These are phyloP conservation scores for Taphrina deformans DNA, from an alignment of 1,139 yeast genomes.

Conservation along the genomic window DNA sequence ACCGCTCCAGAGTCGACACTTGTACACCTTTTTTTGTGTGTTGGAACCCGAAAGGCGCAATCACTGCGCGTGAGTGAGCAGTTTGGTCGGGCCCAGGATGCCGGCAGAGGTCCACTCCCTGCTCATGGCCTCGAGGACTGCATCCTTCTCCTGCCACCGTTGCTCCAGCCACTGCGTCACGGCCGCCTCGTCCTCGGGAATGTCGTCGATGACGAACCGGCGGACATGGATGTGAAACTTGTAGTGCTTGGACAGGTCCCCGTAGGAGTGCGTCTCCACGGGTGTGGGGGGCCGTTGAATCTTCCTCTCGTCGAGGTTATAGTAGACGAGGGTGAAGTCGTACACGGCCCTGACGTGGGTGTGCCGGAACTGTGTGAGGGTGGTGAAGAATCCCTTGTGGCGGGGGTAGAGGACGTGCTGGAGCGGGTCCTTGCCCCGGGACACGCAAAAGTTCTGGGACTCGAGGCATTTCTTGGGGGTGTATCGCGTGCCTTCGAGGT, in stretches of 20 bases:
- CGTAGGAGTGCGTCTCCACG: constrained; percentile 56
- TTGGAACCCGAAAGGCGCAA: neutral
- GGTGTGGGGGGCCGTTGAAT: constrained; percentile 53
- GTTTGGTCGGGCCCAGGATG: constrained; percentile 3
- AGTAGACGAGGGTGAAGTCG: constrained; percentile 45
- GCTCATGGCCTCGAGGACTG: constrained; percentile 24
- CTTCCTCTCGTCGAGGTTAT: constrained; percentile 53
- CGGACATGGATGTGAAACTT: constrained; percentile 54
- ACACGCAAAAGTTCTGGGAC: constrained; percentile 42
- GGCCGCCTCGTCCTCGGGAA: constrained; percentile 31
- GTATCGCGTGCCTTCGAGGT: constrained; percentile 33
- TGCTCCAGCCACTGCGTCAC: constrained; percentile 43
- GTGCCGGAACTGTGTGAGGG: constrained; percentile 42
- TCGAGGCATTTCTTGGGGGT: constrained; percentile 42
- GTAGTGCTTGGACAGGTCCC: constrained; percentile 47
- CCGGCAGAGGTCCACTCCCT: constrained; percentile 16
- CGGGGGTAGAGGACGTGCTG: constrained; percentile 55
- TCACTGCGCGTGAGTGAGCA: neutral
- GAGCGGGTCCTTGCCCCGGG: constrained; percentile 50
- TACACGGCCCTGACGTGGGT: constrained; percentile 46
- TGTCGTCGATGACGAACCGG: constrained; percentile 49
- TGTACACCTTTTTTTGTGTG: too few relatives aligned
- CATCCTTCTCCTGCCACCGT: constrained; percentile 42
- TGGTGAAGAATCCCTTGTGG: constrained; percentile 44
- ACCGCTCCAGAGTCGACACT: too few relatives aligned